Evolutionary conservation across 1,139 yeast species (phyloP), one percentile per base, ranked within the genome.

Genomic region (Suhomyces wounanorum): DNA sequence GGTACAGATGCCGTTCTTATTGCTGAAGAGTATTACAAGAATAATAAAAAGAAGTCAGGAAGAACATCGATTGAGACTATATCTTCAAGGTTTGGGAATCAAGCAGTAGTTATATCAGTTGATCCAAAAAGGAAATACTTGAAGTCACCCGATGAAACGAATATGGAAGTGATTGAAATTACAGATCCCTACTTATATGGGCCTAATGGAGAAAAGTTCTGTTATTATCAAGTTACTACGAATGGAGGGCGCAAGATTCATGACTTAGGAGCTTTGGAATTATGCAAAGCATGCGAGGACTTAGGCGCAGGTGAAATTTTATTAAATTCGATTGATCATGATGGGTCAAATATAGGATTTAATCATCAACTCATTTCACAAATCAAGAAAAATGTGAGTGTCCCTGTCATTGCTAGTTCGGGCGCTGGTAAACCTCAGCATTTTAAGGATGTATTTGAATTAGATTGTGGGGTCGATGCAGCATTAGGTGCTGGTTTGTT

Each of bases 401-500:
- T 94, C 47, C 99, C 99, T 0, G 97, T 94, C 1, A 94, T 94
- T 68, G 98, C 99, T 0, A 90, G 97, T 18, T 87, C 96, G 52
- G 99, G 99, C 45, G 99, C 99, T 7, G 99, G 99, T 43, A 83
- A 75, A 38, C 99, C 99, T 2, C 80, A 76, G 51, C 98, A 94
- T 70, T 94, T 94, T 67, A 83, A 82, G 56, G 90, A 92, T 58
- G 99, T 90, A 0, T 94, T 94, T 64, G 77, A 77, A 47, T 59
- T 74, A 66, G 78, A 84, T 43, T 90, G 97, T 28, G 79, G 82
- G 3, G 87, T 94, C 2, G 99, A 94, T 70, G 99, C 99, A 44
- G 98, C 99, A 11, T 77, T 94, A 49, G 99, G 99, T 30, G 99
- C 99, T 3, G 99, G 99, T 43, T 86, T 94, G 84, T 94, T 94